phyloP scores from a whole-genome alignment of 2,329 filamentous ascomycete genomes.

The Dactylellina cionopaga region DNA sequence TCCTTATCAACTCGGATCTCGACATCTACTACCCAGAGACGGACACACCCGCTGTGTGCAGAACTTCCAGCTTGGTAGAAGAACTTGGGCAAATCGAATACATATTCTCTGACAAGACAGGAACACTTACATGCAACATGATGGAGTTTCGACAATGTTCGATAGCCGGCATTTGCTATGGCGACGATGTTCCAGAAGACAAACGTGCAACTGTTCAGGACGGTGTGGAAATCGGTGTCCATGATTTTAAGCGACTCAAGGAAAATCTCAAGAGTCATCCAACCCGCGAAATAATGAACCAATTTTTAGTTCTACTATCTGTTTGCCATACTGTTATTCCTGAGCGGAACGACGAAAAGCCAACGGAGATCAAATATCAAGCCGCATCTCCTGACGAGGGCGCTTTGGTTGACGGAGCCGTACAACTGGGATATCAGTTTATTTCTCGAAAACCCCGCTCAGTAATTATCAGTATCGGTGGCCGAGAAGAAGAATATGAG shows the following conservation, averaged over 20 bases:
- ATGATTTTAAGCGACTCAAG: constrained; percentile 80
- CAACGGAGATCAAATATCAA: constrained; percentile 91
- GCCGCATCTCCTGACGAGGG: constrained; percentile 97
- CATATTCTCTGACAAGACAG: constrained; percentile 98
- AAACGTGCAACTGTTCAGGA: constrained; percentile 81
- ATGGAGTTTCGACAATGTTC: constrained; percentile 98
- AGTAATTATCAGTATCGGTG: constrained; percentile 82
- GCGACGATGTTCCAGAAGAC: constrained; percentile 90
- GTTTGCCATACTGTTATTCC: constrained; percentile 98
- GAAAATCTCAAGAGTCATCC: constrained; percentile 74
- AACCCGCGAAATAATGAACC: constrained; percentile 73
- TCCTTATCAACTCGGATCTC: constrained; percentile 94
- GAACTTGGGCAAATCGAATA: constrained; percentile 98
- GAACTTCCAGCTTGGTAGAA: constrained; percentile 95
- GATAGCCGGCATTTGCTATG: constrained; percentile 93
- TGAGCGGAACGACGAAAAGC: constrained; percentile 80
- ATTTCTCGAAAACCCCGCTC: constrained; percentile 86
- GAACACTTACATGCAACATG: constrained; percentile 95
- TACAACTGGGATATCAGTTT: constrained; percentile 86
- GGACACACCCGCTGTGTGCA: constrained; percentile 93
- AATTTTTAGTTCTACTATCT: constrained; percentile 86
- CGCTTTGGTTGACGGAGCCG: constrained; percentile 91
- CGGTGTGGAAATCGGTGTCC: constrained; percentile 78
- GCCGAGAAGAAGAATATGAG: constrained; percentile 81
- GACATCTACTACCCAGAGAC: constrained; percentile 98